These are phyloP conservation scores for Trichoderma sp. DNA, from an alignment of 2,329 filamentous ascomycete genomes.

Conservation along the genomic window DNA sequence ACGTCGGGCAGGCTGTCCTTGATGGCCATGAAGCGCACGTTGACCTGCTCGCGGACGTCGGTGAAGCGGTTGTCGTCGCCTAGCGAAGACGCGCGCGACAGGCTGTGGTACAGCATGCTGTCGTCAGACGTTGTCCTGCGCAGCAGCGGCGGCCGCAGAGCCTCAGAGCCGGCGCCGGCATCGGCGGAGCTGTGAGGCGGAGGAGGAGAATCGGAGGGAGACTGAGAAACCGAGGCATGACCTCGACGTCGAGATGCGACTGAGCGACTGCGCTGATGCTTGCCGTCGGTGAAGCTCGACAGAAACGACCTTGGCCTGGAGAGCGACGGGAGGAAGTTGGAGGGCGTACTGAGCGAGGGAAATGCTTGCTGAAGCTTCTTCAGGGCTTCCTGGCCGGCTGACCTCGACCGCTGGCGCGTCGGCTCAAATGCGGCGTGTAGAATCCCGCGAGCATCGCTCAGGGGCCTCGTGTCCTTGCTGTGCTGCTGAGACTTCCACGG, in stretches of 20 bases:
- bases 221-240: background rate
- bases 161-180: slow-evolving; percentile 3
- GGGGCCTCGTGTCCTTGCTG: slow-evolving; percentile 30
- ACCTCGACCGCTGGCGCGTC: slow-evolving; percentile 54
- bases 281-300: slow-evolving; percentile 42
- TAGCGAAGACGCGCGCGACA: slow-evolving; percentile 78
- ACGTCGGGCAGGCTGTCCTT: slow-evolving; percentile 81
- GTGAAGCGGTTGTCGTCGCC: slow-evolving; percentile 83
- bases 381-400: slow-evolving; percentile 59
- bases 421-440: slow-evolving; percentile 53
- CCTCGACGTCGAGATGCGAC: slow-evolving; percentile 4
- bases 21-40: slow-evolving; percentile 86
- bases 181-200: slow-evolving; percentile 2
- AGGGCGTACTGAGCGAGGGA: slow-evolving; percentile 17
- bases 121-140: slow-evolving; percentile 59
- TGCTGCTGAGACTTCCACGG: slow-evolving; percentile 36
- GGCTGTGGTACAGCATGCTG: slow-evolving; percentile 72
- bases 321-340: slow-evolving; percentile 46
- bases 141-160: slow-evolving; percentile 35
- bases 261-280: slow-evolving; percentile 21
- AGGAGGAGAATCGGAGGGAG: background rate
- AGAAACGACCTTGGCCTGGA: slow-evolving; percentile 43
- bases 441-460: slow-evolving; percentile 37
- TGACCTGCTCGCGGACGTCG: slow-evolving; percentile 80
- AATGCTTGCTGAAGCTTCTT: slow-evolving; percentile 57